These are phyloP conservation scores for Eremochloa ophiuroides DNA, from an alignment of 176 grass and related monocot species.

Conservation along the genomic window DNA sequence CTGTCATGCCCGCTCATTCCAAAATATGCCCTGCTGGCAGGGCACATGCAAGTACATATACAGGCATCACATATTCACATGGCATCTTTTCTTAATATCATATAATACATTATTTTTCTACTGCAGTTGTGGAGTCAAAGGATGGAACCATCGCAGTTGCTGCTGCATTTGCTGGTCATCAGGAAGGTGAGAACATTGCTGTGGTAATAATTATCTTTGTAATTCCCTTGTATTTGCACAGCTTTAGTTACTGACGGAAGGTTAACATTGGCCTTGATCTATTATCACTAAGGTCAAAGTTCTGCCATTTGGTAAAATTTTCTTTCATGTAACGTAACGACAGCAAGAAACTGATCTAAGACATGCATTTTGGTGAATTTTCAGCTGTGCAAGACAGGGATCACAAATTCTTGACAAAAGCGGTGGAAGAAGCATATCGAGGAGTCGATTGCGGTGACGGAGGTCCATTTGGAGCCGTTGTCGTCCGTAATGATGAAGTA, in stretches of 20 bases:
- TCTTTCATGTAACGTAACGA: neutral
- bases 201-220: neutral
- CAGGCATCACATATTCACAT: too few relatives aligned
- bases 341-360: neutral
- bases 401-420: constrained; percentile 79
- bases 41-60: neutral
- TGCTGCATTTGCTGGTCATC: constrained; percentile 82
- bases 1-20: neutral
- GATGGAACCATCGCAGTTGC: constrained; percentile 82
- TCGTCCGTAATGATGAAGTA: constrained; percentile 75
- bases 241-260: neutral
- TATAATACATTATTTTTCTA: too few relatives aligned
- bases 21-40: neutral
- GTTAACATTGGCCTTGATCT: neutral
- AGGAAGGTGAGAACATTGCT: constrained; percentile 46
- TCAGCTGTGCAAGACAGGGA: constrained; percentile 76
- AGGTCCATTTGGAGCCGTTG: constrained; percentile 81
- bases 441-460: constrained; percentile 81
- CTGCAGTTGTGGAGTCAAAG: constrained; percentile 70
- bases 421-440: constrained; percentile 77
- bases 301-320: neutral
- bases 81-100: too few relatives aligned
- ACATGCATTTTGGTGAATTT: neutral
- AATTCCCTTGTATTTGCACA: neutral
- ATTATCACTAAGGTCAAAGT: neutral